phyloP scores from a whole-genome alignment of 2,329 filamentous ascomycete species.

The Exophiala phaeomuriformis region DNA sequence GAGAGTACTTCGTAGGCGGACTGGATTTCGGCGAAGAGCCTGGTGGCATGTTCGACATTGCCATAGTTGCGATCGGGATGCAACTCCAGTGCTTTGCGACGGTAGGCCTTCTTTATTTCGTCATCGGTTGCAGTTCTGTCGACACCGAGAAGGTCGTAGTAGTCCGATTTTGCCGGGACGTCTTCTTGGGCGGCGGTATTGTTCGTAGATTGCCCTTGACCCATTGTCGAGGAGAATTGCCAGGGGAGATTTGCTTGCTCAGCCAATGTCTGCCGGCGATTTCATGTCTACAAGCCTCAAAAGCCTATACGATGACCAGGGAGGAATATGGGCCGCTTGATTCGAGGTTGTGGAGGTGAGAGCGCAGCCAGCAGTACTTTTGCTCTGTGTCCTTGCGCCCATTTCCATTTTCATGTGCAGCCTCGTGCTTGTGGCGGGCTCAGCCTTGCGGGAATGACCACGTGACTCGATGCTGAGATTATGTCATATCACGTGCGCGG shows the following conservation, averaged over 20 bases:
- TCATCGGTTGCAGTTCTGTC: slow-evolving; percentile 68
- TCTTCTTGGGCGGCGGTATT: slow-evolving; percentile 22
- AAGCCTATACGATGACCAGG: too few relatives aligned
- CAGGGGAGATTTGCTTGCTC: background rate
- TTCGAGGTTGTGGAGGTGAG: too few relatives aligned
- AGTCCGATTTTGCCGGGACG: slow-evolving; percentile 33
- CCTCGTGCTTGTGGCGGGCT: too few relatives aligned
- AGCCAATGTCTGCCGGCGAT: background rate
- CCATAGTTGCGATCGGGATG: slow-evolving; percentile 92
- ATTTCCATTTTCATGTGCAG: too few relatives aligned
- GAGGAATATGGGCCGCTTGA: too few relatives aligned
- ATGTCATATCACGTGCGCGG: background rate
- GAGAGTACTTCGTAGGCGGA: slow-evolving; percentile 93
- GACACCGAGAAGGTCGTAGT: slow-evolving; percentile 73
- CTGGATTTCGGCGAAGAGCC: slow-evolving; percentile 83
- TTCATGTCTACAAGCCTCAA: background rate
- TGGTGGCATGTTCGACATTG: slow-evolving; percentile 74
- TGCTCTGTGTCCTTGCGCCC: too few relatives aligned
- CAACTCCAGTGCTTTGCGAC: slow-evolving; percentile 80
- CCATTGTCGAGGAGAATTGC: slow-evolving; percentile 30
- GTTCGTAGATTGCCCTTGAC: slow-evolving; percentile 39
- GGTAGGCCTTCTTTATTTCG: slow-evolving; percentile 94
- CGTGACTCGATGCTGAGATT: background rate
- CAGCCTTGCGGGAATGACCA: background rate
- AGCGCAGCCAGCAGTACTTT: too few relatives aligned